phyloP scores from a whole-genome alignment of 1,139 yeast species.

The Spathaspora sp. region DNA sequence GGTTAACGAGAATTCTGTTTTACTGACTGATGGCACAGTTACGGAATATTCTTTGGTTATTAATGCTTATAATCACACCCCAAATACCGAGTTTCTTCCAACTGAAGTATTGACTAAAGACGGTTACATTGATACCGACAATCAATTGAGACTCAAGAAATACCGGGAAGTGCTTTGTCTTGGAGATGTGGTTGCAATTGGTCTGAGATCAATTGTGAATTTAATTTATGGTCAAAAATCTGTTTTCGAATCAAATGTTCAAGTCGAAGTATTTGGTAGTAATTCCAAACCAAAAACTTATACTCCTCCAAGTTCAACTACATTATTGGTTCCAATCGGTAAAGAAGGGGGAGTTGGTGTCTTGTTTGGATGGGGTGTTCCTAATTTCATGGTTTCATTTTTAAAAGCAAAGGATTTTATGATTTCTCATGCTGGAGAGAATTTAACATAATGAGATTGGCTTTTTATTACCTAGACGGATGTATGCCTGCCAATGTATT shows the following conservation, averaged over 20 bases:
- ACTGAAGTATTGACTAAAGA: constrained; percentile 15
- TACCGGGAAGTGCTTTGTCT: constrained; percentile 27
- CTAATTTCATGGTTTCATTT: constrained; percentile 28
- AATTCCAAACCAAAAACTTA: constrained; percentile 15
- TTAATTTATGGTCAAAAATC: constrained; percentile 24
- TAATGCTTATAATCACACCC: constrained; percentile 20
- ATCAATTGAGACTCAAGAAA: constrained; percentile 22
- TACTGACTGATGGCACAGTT: constrained; percentile 19
- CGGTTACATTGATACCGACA: constrained; percentile 28
- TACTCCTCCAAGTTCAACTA: constrained; percentile 9
- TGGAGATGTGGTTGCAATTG: constrained; percentile 32
- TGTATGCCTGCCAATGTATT: background rate
- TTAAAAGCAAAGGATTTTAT: constrained; percentile 25
- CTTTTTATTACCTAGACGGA: too few species aligned
- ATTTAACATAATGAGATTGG: constrained; percentile 10
- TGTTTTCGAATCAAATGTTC: constrained; percentile 17
- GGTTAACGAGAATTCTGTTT: constrained; percentile 7
- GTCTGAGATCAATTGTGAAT: constrained; percentile 25
- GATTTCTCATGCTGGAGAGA: constrained; percentile 16
- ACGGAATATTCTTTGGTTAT: constrained; percentile 28
- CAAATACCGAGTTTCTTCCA: constrained; percentile 27
- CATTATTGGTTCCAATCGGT: constrained; percentile 32
- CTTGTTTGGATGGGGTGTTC: constrained; percentile 26
- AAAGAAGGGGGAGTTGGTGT: constrained; percentile 37
- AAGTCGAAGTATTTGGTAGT: constrained; percentile 18